Evolutionary conservation across 192 early-diverging fungal genomes (phyloP).

Genomic region (Coemansia sp.): DNA sequence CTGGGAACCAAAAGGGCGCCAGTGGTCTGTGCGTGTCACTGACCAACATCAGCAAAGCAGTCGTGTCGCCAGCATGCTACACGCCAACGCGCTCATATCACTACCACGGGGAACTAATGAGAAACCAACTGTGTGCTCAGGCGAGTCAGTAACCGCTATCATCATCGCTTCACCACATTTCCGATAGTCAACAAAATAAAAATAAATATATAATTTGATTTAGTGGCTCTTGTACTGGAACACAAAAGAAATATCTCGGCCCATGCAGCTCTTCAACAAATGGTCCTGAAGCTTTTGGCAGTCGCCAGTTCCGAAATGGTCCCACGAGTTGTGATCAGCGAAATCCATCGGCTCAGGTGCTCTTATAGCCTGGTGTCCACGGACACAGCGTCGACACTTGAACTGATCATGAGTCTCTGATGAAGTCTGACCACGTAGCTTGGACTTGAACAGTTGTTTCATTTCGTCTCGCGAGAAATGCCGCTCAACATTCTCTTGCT

Average conservation of each 20-base stretch:
- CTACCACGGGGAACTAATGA: conserved; percentile 60
- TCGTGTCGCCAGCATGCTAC: conserved; percentile 72
- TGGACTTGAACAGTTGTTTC: conserved; percentile 85
- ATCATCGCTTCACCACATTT: conserved; percentile 31
- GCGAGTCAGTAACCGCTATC: conserved; percentile 29
- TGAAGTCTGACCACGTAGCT: conserved; percentile 56
- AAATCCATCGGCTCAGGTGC: conserved; percentile 68
- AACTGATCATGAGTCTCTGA: conserved; percentile 98
- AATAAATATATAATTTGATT: conserved; percentile 1
- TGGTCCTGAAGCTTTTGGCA: conserved; percentile 61
- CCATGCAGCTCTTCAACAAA: conserved; percentile 63
- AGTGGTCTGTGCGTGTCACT: conserved; percentile 55
- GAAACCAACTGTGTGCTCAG: conserved; percentile 6
- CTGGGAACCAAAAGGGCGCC: conserved; percentile 19
- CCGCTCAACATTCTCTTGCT: conserved; percentile 86
- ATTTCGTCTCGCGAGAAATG: conserved; percentile 92
- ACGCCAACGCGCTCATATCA: conserved; percentile 77
- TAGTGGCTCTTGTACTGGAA: conserved; percentile 78
- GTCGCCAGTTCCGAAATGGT: conserved; percentile 67
- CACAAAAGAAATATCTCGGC: conserved; percentile 70
- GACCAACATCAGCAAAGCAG: conserved; percentile 81
- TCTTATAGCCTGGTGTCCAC: conserved; percentile 74
- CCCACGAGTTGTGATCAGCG: conserved; percentile 80
- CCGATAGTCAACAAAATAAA: neutral
- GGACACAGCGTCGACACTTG: conserved; percentile 88